These are phyloP conservation scores for Ophiocordyceps camponoti-floridani DNA, from an alignment of 2,329 filamentous ascomycete genomes.

Conservation along the genomic window DNA sequence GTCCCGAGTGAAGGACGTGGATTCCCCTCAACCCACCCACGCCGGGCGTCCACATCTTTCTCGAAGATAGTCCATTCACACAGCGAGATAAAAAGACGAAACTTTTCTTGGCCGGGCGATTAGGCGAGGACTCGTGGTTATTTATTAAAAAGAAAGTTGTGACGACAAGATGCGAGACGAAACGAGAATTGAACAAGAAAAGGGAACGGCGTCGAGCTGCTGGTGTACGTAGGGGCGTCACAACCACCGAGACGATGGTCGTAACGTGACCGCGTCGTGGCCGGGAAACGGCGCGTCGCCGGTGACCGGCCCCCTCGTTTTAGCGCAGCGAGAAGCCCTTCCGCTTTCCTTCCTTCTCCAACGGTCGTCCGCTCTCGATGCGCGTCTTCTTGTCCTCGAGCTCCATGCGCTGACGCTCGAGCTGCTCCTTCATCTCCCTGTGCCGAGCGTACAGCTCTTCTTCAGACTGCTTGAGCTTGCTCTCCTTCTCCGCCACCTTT, in stretches of 20 bases:
- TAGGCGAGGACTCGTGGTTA: slow-evolving; percentile 17
- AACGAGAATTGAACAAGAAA: slow-evolving; percentile 26
- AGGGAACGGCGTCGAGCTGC: slow-evolving; percentile 35
- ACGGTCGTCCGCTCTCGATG: slow-evolving; percentile 82
- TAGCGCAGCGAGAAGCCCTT: slow-evolving; percentile 99
- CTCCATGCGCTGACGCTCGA: slow-evolving; percentile 85
- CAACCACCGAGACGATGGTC: slow-evolving; percentile 38
- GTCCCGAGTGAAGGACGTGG: not conserved
- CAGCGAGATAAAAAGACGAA: not conserved
- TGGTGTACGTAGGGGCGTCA: slow-evolving; percentile 36
- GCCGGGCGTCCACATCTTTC: no score
- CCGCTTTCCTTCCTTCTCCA: slow-evolving; percentile 96
- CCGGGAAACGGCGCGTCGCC: slow-evolving; percentile 5
- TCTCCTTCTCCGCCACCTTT: slow-evolving; percentile 98
- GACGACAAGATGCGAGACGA: slow-evolving; percentile 17
- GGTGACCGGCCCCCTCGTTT: slow-evolving; percentile 9
- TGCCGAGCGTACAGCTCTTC: slow-evolving; percentile 96
- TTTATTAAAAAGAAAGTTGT: slow-evolving; percentile 19
- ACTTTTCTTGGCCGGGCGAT: slow-evolving; percentile 11
- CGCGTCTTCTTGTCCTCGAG: slow-evolving; percentile 97
- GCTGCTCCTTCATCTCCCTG: slow-evolving; percentile 99
- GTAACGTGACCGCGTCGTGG: slow-evolving; percentile 16
- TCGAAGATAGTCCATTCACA: not conserved
- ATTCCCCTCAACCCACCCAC: not conserved
- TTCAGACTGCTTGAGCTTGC: slow-evolving; percentile 98